Evolutionary conservation across 495 filamentous ascomycete genomes (phyloP).

Genomic region (Tuber calosporum): DNA sequence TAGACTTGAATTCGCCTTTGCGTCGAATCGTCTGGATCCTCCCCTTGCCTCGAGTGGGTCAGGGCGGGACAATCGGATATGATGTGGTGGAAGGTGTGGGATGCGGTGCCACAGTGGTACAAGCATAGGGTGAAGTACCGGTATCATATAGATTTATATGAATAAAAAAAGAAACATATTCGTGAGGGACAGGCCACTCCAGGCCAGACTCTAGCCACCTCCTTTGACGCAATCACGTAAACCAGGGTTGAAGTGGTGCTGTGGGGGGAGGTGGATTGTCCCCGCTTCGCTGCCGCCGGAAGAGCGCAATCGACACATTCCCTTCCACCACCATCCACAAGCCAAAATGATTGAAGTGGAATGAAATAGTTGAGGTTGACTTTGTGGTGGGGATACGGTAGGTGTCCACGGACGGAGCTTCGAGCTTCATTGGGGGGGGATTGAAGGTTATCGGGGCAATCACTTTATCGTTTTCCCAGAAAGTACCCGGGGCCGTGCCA

Average conservation of each 20-base stretch:
- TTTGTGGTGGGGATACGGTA: no score
- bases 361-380: background rate
- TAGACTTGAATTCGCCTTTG: no score
- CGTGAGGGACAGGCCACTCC: conserved; percentile 15
- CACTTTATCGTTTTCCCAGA: background rate
- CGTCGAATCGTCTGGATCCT: no score
- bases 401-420: no score
- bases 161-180: conserved; percentile 19
- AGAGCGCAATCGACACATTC: background rate
- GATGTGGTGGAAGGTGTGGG: no score
- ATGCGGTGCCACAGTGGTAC: no score
- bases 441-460: background rate
- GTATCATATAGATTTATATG: background rate
- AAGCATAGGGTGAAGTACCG: background rate
- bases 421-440: background rate
- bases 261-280: background rate
- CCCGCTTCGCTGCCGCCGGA: background rate
- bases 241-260: conserved; percentile 24
- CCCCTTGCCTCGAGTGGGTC: no score
- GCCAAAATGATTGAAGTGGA: background rate
- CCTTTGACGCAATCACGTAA: conserved; percentile 25
- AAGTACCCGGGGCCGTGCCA: background rate
- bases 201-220: conserved; percentile 20
- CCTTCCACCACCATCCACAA: background rate
- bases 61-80: no score